Evolutionary conservation across 225 moss, liverwort and hornwort species (phyloP), one percentile per base, ranked within the genome.

Genomic region (Ulota crispa): DNA sequence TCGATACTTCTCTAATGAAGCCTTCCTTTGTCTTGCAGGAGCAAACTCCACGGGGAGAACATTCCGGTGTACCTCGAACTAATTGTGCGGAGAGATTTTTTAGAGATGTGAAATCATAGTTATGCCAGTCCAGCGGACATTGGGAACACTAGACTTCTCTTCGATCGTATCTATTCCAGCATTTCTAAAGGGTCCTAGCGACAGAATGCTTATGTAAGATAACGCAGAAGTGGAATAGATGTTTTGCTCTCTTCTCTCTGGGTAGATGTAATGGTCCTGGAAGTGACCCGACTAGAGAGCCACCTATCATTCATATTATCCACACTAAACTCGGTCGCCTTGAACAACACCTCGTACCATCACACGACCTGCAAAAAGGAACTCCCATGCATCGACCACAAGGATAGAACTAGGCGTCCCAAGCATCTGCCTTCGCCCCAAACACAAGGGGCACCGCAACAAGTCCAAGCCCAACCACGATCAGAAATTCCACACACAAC

Each of bases 21-120:
- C 50, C 20, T 55, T 81, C 56, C 11, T 81, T 43, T 67, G 67
- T 81, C 12, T 72, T 81, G 73, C 67, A 67, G 67, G 66, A 6
- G 73, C 64, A 30, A 54, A 64, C 54, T 23, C 50, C 42, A 7
- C 52, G 54, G 30, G 41, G 54, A 11, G 53, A 54, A 55, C 27
- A 37, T 28, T 71, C 20, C 72, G 26, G 54, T 12, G 50, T 34
- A 27, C 5, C 27, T 9, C n/a, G 15, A 57, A 69, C 56, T 56
- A 20, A 41, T 34, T 28, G 13, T 34, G 37, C 36, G 34, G 3
- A 64, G 20, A 72, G 5, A 37, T 1, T 9, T 8, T 8, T 47
- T 20, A 34, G 50, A 28, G 28, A 53, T 8, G 6, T 27, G 53
- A 54, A 64, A 81, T 64, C 37, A 23, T 41, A 53, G 64, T 63